Evolutionary conservation across 2,329 filamentous ascomycete species (phyloP), one percentile per base, ranked within the genome.

Genomic region (Fusarium denticulatum): DNA sequence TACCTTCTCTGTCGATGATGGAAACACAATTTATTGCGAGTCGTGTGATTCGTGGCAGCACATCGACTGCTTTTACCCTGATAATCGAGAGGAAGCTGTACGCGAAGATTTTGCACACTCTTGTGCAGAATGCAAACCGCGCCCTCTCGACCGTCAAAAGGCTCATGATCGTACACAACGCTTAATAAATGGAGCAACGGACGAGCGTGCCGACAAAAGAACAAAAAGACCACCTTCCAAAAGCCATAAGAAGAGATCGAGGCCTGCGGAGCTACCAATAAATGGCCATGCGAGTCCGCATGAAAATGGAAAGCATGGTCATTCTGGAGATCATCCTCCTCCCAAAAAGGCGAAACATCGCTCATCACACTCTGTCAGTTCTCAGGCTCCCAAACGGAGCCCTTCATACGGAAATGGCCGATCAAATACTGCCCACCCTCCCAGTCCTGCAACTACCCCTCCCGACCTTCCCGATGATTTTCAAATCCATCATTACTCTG

Each of bases 11-110:
- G 95, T 97, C 86, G 96, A 99, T 87, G 96, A 99, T 86, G 96
- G 96, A 83, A 96, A 94, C 83, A 99, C 96, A 68, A 97, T 99
- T 71, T 94, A 95, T 83, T 99, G 96, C 87, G 96, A 98, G 81
- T 90, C 88, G 67, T 99, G 96, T 87, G 94, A 97, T 81, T 96
- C 95, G 56, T 99, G 96, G 96, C 96, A 99, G 84, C 96, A 99
- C 83, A 97, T 97, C 78, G 92, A 95, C 81, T 99, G 96, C 84
- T 98, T 97, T 84, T 98, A 98, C 81, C 90, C 90, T 28, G 82
- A 89, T 73, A 93, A 94, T 77, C 89, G 90, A 80, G 88, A 91
- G 82, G 87, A 93, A 86, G 88, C 93, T 84, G 84, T 95, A 82
- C 83, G 92, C 86, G 87, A 90, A 67, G 88, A 90, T 77, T 93